Base-by-base conservation (phyloP, 1,284 basidiomycete species). In the Gymnopus androsaceus region DNA sequence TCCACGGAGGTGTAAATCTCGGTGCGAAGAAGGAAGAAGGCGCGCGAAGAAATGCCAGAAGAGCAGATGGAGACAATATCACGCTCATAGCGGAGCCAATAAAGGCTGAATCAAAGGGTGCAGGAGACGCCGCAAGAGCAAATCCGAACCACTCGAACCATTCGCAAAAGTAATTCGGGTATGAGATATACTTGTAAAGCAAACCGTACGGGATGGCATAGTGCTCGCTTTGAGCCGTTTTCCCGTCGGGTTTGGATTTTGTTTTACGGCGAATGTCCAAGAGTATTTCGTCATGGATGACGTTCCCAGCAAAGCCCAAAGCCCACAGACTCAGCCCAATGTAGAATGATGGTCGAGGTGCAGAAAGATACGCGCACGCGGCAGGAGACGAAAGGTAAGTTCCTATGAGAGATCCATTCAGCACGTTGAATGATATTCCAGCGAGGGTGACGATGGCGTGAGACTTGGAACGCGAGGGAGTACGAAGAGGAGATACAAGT, bases 131-230 rank as follows among this genome's bases (percentile, higher is more conserved):
- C 2, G 90, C 88, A 33, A 93, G 66, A 2, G 92, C 88, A 66
- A 86, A 94, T 8, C 87, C 90, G 6, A 83, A 65, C 92, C 92
- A 95, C 71, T 95, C 93, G 51, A 87, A 63, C 92, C 92, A 97
- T 71, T 96, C 94, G 72, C 89, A 94, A 48, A 94, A 76, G 70
- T 97, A 97, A 72, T 97, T 95, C 2, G 95, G 94, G 72, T 87
- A 95, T n/a, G 92, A 93, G 61, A 98, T 78, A 67, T 81, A 85
- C 46, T 72, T 66, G 76, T 92, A 98, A 25, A 96, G 75, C 4
- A 85, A 84, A 0, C 94, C 94, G 52, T 85, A 78, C 0, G 95
- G 95, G 59, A 97, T 87, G 3, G 85, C 84, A 68, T 97, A 97
- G 69, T 87, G 78, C 57, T 81, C 77, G 34, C 19, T 53, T 73